Conservation (phyloP, 306 rosid species). For the Hippophae rhamnoides region DNA sequence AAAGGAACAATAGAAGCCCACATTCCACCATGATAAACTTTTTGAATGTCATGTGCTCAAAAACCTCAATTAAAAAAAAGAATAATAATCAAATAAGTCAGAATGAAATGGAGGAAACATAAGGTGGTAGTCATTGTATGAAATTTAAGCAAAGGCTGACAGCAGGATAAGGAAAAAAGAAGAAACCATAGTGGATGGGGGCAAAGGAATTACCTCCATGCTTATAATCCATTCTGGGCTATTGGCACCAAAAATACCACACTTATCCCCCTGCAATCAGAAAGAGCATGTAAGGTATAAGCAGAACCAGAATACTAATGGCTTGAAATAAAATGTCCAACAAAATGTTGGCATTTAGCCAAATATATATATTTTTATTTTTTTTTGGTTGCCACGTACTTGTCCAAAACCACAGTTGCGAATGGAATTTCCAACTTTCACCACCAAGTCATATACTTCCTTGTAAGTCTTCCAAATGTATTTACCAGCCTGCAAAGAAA, state of each 20-base stretch:
- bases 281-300: slow-evolving; percentile 10
- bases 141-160: not conserved
- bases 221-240: slow-evolving; percentile 80
- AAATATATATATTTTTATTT: no score
- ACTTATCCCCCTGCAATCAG: slow-evolving; percentile 60
- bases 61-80: no score
- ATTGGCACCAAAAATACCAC: slow-evolving; percentile 87
- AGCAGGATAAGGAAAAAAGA: not conserved
- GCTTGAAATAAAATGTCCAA: not conserved
- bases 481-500: slow-evolving; percentile 48
- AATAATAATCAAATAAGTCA: no score
- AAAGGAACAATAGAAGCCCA: no score
- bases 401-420: slow-evolving; percentile 52
- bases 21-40: no score
- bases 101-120: no score
- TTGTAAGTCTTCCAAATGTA: slow-evolving; percentile 73
- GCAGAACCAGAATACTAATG: not conserved
- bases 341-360: not conserved
- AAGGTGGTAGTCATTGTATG: slow-evolving; percentile 3
- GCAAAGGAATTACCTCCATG: slow-evolving; percentile 58
- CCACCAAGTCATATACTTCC: slow-evolving; percentile 61
- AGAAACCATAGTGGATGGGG: not conserved
- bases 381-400: slow-evolving; percentile 21
- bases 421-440: slow-evolving; percentile 73
- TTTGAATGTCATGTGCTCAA: no score